A percentile compares a stretch with the other conserved stretches of the same genome.
Conservation (phyloP, 176 grass and related monocot species). For the Musa acuminata region DNA sequence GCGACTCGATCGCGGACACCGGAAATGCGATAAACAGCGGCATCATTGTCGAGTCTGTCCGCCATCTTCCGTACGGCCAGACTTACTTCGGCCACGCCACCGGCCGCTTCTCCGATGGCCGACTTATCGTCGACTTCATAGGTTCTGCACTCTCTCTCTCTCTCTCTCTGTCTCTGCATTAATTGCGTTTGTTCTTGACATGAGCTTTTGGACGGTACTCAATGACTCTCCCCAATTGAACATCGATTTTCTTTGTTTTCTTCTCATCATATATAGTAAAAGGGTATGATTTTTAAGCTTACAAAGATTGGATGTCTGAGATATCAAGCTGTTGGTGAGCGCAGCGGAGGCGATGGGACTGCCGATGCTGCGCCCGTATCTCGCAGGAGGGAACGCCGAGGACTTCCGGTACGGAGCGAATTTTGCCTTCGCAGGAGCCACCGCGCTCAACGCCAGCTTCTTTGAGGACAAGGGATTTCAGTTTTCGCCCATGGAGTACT, state of each 20-base stretch:
- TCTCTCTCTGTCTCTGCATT: not conserved
- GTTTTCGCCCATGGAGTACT: not conserved
- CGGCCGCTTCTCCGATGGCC: constrained; percentile 37
- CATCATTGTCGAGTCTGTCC: not conserved
- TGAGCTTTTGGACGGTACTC: too few relatives aligned
- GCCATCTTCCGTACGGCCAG: constrained; percentile 41
- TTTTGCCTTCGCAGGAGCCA: constrained; percentile 36
- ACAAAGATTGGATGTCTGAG: not conserved
- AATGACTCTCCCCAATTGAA: too few relatives aligned
- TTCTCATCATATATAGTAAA: too few relatives aligned
- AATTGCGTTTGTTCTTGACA: too few relatives aligned
- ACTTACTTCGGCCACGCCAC: constrained; percentile 45
- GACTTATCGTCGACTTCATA: constrained; percentile 46
- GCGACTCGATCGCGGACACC: constrained; percentile 53
- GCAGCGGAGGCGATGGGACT: constrained; percentile 47
- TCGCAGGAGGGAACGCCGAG: constrained; percentile 18
- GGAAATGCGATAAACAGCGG: constrained; percentile 33
- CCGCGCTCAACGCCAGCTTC: constrained; percentile 27
- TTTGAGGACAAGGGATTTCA: constrained; percentile 6
- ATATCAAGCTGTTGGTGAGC: not conserved
- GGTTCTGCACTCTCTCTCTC: constrained; percentile 17
- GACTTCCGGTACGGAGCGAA: constrained; percentile 44
- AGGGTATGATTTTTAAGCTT: too few relatives aligned
- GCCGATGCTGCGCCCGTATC: constrained; percentile 29
- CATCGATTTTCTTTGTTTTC: too few relatives aligned